A percentile compares a stretch with the other conserved stretches of the same genome.
Conservation (phyloP, 164 flowering plant species). For the Vitis vinifera region DNA sequence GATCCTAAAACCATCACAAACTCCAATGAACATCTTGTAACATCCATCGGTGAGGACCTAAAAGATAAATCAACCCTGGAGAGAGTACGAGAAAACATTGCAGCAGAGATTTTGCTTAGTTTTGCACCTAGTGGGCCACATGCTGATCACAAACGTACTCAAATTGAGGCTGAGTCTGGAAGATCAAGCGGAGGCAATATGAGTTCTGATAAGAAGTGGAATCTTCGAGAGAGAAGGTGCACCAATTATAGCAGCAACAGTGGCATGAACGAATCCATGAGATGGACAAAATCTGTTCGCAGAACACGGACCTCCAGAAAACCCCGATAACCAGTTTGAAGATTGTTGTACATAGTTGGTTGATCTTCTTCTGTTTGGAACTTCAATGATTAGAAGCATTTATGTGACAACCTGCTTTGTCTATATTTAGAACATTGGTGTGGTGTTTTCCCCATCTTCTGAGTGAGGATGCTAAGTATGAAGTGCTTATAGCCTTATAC, state of each 20-base stretch:
- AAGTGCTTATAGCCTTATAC: too few relatives aligned
- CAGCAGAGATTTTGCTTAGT: slow-evolving; percentile 28
- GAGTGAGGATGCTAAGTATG: too few relatives aligned
- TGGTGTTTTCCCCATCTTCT: too few relatives aligned
- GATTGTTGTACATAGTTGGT: not conserved
- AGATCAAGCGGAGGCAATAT: not conserved
- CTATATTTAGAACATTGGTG: too few relatives aligned
- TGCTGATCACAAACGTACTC: not conserved
- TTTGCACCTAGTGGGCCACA: slow-evolving; percentile 10
- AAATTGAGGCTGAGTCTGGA: not conserved
- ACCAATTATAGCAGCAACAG: slow-evolving; percentile 3
- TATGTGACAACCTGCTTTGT: too few relatives aligned
- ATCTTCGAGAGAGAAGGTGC: slow-evolving; percentile 7
- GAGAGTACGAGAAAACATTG: slow-evolving; percentile 22
- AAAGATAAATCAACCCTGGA: slow-evolving; percentile 6
- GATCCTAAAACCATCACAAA: not conserved
- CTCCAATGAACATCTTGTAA: slow-evolving; percentile 3
- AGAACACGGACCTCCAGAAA: slow-evolving; percentile 18
- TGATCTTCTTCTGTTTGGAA: not conserved
- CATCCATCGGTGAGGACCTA: slow-evolving; percentile 4
- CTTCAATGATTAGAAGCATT: not conserved
- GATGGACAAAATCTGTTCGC: slow-evolving; percentile 12
- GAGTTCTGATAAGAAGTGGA: slow-evolving; percentile 5
- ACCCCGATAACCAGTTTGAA: not conserved
- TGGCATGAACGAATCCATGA: slow-evolving; percentile 1